phyloP scores from a whole-genome alignment of 2,329 filamentous ascomycete species.

The Neonectria punicea region DNA sequence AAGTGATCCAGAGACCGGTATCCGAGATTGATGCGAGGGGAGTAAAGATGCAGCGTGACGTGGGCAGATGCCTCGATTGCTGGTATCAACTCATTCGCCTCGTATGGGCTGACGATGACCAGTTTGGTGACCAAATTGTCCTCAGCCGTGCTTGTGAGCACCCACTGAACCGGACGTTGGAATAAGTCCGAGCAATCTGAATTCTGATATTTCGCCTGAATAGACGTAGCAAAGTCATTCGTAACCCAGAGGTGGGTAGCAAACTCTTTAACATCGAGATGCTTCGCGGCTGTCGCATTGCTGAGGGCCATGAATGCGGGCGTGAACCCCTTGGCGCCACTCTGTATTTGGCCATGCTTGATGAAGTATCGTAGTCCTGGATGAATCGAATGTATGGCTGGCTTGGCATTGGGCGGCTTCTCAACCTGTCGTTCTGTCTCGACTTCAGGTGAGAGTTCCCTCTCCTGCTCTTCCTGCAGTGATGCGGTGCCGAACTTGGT shows the following conservation, averaged over 20 bases:
- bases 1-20: slow-evolving; percentile 31
- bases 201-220: neutral
- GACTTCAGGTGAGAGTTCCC: slow-evolving; percentile 72
- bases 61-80: slow-evolving; percentile 47
- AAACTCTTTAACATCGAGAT: slow-evolving; percentile 26
- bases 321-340: slow-evolving; percentile 11
- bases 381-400: slow-evolving; percentile 51
- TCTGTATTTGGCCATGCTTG: neutral
- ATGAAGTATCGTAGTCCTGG: slow-evolving; percentile 55
- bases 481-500: slow-evolving; percentile 18
- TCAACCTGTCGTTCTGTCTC: slow-evolving; percentile 69
- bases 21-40: slow-evolving; percentile 53
- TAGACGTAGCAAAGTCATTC: slow-evolving; percentile 29
- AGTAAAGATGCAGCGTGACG: slow-evolving; percentile 62
- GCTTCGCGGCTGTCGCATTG: slow-evolving; percentile 28
- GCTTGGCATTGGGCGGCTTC: slow-evolving; percentile 46
- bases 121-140: neutral
- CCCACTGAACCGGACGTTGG: slow-evolving; percentile 43
- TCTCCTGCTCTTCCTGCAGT: slow-evolving; percentile 74
- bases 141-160: slow-evolving; percentile 11
- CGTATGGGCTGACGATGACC: slow-evolving; percentile 64
- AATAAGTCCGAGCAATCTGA: slow-evolving; percentile 29
- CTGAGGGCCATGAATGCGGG: slow-evolving; percentile 31
- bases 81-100: slow-evolving; percentile 63
- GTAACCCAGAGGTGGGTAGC: slow-evolving; percentile 29